Evolutionary conservation across 495 filamentous ascomycete genomes (phyloP), one percentile per base, ranked within the genome.

Genomic region (Neurospora sp.): DNA sequence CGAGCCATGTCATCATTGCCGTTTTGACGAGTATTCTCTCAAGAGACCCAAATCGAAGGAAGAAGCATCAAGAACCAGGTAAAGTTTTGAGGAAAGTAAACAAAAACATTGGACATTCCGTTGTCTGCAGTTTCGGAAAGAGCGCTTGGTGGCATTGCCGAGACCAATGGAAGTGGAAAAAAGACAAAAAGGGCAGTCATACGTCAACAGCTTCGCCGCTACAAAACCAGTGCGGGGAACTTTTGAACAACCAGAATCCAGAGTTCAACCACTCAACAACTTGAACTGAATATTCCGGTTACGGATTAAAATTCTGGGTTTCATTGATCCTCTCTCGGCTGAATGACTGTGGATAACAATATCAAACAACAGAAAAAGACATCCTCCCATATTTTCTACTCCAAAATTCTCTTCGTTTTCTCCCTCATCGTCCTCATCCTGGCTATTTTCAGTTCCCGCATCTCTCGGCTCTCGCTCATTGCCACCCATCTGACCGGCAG

Each of bases 381-480:
- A 18, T 23, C 35, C 37, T 39, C 38, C 42, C 20, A 72, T 18
- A 74, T 44, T 20, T 11, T 39, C 73, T 39, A 31, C 42, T 71
- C 20, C 31, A 38, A 42, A 66, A 8, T 66, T 66, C 54, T 66
- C n/a, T 41, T 78, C 4, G 20, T 77, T 71, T 5, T 76, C 69
- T 73, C 76, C 12, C 39, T 80, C 71, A 8, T 73, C n/a, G 46
- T 79, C 77, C 69, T 80, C 20, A 70, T 73, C 72, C 77, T 81
- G 75, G 78, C 77, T 27, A 46, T 73, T 70, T 70, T 76, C 31
- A 31, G 74, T 41, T 69, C 70, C 10, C 42, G 41, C 39, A 71
- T 70, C 72, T 12, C 39, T 42, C 76, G 77, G 60, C 31, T 31
- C 4, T 31, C 31, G 2, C 31, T 3, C 31, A 31, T 31, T 31